phyloP scores from a whole-genome alignment of 164 flowering plant species.

The Magnolia sinica region DNA sequence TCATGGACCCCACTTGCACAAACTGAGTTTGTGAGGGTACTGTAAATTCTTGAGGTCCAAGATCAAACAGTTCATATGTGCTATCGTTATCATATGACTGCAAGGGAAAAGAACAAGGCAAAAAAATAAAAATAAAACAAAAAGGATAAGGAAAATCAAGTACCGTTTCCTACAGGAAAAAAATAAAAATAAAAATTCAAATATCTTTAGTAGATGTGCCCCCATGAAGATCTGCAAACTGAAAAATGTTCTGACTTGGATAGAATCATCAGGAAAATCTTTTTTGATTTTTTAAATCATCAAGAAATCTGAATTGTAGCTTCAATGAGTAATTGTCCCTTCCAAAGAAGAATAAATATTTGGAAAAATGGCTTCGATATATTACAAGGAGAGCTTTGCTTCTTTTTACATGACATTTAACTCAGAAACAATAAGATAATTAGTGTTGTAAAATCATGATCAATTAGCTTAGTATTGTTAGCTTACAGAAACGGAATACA shows the following conservation, averaged over 20 bases:
- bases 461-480: neutral
- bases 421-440: neutral
- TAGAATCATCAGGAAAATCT: neutral
- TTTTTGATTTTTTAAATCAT: too few relatives aligned
- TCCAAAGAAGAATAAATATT: neutral
- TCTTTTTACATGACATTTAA: neutral
- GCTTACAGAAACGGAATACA: slow-evolving; percentile 32
- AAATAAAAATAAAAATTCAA: too few relatives aligned
- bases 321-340: neutral
- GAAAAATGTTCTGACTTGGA: neutral
- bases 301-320: neutral
- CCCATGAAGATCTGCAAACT: neutral
- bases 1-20: too few relatives aligned
- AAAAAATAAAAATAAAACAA: too few relatives aligned
- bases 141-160: neutral
- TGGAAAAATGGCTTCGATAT: neutral
- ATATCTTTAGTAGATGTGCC: neutral
- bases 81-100: too few relatives aligned
- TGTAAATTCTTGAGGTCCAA: too few relatives aligned
- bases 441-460: neutral
- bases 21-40: too few relatives aligned
- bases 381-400: neutral
- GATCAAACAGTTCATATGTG: too few relatives aligned
- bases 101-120: too few relatives aligned
- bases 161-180: neutral